phyloP scores from a whole-genome alignment of 192 early-diverging fungal species.

The Linnemannia elongata region DNA sequence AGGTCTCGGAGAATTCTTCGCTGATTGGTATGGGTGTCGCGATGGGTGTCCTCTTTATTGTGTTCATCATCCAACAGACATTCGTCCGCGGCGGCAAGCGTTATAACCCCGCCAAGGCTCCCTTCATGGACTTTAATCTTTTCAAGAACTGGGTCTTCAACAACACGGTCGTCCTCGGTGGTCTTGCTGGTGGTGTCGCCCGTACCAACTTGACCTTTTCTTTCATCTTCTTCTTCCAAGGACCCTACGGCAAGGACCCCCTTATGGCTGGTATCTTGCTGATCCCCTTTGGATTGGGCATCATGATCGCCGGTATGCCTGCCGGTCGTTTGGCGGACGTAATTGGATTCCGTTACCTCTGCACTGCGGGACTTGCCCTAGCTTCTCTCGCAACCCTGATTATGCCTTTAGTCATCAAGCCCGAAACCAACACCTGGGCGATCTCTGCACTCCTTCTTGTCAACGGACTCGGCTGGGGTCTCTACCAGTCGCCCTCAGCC shows the following conservation, averaged over 20 bases:
- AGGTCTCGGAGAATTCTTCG: constrained; percentile 11
- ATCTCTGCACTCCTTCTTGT: constrained; percentile 15
- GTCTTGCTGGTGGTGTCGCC: constrained; percentile 26
- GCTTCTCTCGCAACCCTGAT: constrained; percentile 7
- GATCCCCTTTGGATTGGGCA: constrained; percentile 25
- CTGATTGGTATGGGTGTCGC: constrained; percentile 25
- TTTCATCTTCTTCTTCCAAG: constrained; percentile 29
- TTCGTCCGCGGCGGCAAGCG: constrained; percentile 20
- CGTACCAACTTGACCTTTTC: constrained; percentile 27
- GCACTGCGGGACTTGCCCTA: background rate
- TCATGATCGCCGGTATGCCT: constrained; percentile 20
- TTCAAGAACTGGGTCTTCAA: constrained; percentile 20
- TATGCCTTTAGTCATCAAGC: constrained; percentile 12
- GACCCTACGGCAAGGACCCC: constrained; percentile 19
- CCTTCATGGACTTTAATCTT: constrained; percentile 19
- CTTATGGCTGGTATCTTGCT: constrained; percentile 23
- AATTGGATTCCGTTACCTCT: constrained; percentile 21
- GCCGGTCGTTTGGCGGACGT: constrained; percentile 17
- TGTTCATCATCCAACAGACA: constrained; percentile 14
- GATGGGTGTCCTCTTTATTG: constrained; percentile 11
- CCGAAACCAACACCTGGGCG: constrained; percentile 21
- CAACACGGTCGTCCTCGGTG: constrained; percentile 27
- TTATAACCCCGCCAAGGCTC: constrained; percentile 1
- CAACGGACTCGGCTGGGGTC: constrained; percentile 20
- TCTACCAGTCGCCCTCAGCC: constrained; percentile 19